Evolutionary conservation across 495 filamentous ascomycete genomes (phyloP).

Genomic region (Cercophora newfieldiana): DNA sequence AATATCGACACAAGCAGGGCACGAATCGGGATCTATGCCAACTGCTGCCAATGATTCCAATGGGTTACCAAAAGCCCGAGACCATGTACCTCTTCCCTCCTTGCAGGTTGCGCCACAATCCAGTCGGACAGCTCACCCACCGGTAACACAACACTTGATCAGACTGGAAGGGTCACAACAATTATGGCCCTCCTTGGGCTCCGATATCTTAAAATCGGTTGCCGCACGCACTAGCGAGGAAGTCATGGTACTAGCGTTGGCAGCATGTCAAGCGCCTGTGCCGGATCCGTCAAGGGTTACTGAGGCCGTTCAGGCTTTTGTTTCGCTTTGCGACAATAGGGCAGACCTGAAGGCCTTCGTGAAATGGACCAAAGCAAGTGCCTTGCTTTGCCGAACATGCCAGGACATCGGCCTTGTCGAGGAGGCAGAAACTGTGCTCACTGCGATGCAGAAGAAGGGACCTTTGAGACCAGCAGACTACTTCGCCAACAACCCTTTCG

Average conservation of each 20-base stretch:
- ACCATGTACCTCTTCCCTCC: too few species aligned
- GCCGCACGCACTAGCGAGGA: not conserved
- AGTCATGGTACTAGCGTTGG: not conserved
- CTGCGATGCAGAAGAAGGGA: slow-evolving; percentile 26
- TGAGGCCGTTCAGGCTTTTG: slow-evolving; percentile 26
- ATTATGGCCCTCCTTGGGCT: not conserved
- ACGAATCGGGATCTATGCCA: too few species aligned
- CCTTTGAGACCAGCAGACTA: slow-evolving; percentile 38
- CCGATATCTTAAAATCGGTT: not conserved
- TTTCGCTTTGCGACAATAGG: slow-evolving; percentile 21
- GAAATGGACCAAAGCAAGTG: slow-evolving; percentile 36
- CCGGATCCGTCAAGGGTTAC: slow-evolving; percentile 21
- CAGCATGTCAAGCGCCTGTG: not conserved
- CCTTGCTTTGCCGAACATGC: slow-evolving; percentile 40
- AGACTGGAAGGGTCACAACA: not conserved
- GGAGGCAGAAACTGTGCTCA: slow-evolving; percentile 35
- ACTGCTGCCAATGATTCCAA: too few species aligned
- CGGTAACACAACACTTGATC: not conserved
- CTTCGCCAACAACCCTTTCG: not conserved
- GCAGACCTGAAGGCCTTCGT: slow-evolving; percentile 19
- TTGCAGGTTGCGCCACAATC: too few species aligned
- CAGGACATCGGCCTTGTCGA: slow-evolving; percentile 29
- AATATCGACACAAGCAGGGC: too few species aligned
- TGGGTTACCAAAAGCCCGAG: too few species aligned
- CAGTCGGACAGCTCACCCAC: not conserved